Evolutionary conservation across 768 basidiomycete species (phyloP).

Genomic region (Russula griseocarnosa): DNA sequence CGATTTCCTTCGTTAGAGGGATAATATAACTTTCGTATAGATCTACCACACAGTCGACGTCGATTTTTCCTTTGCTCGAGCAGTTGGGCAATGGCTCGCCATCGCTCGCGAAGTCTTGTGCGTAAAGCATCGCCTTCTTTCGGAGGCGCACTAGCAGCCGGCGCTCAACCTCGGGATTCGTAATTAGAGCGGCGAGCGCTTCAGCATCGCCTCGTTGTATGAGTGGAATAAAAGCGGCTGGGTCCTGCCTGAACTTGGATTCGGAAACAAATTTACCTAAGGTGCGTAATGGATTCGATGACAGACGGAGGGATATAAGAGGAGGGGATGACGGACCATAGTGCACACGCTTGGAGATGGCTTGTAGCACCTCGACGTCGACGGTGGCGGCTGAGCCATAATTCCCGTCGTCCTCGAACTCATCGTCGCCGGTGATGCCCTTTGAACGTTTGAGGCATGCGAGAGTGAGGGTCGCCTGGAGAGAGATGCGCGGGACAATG

Average conservation of each 20-base stretch:
- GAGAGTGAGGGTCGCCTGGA: constrained; percentile 61
- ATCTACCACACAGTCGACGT: constrained; percentile 88
- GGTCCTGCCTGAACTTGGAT: constrained; percentile 87
- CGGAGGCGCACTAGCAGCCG: constrained; percentile 76
- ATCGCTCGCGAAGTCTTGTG: constrained; percentile 76
- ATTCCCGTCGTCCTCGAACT: constrained; percentile 92
- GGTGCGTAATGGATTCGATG: constrained; percentile 5
- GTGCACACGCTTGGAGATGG: constrained; percentile 97
- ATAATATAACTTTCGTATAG: constrained; percentile 95
- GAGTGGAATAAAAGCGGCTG: constrained; percentile 87
- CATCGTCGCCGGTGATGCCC: constrained; percentile 62
- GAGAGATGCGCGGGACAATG: constrained; percentile 88
- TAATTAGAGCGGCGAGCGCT: constrained; percentile 82
- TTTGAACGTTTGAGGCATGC: constrained; percentile 60
- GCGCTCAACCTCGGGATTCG: constrained; percentile 94
- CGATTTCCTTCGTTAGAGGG: constrained; percentile 95
- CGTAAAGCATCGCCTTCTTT: constrained; percentile 76
- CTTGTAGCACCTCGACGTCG: constrained; percentile 94
- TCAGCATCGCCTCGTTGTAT: constrained; percentile 74
- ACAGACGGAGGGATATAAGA: not conserved
- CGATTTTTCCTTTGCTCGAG: constrained; percentile 60
- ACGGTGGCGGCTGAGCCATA: constrained; percentile 94
- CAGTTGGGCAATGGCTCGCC: constrained; percentile 48
- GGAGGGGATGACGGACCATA: constrained; percentile 60
- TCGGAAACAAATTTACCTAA: constrained; percentile 96